Evolutionary conservation across 2,329 filamentous ascomycete species (phyloP).

Genomic region (Fusarium anguioides): DNA sequence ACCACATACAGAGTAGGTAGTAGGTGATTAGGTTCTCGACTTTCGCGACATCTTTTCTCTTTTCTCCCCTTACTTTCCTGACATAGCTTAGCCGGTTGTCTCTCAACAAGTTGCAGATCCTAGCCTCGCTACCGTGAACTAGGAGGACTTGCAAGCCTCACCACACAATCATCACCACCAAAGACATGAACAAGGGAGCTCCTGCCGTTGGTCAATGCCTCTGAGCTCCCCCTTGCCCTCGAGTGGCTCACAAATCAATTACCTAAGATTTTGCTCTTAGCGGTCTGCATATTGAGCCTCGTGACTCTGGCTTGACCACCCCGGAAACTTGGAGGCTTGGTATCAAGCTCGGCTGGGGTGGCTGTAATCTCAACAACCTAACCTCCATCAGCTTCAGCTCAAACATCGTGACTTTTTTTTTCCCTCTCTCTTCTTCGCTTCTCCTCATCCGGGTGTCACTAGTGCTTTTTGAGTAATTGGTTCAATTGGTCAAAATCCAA

Average conservation of each 20-base stretch:
- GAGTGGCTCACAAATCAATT: constrained; percentile 31
- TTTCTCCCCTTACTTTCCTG: constrained; percentile 32
- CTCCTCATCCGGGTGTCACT: constrained; percentile 22
- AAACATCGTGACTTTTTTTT: constrained; percentile 43
- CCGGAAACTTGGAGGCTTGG: constrained; percentile 25
- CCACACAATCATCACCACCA: constrained; percentile 20
- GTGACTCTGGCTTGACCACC: constrained; percentile 28
- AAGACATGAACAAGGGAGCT: constrained; percentile 2
- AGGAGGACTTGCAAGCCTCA: constrained; percentile 33
- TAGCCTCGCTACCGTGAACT: constrained; percentile 22
- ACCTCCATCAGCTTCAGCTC: constrained; percentile 26
- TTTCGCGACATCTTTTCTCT: neutral
- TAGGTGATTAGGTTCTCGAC: neutral
- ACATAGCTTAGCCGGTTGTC: constrained; percentile 26
- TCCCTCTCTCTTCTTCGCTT: constrained; percentile 10
- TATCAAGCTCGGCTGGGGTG: constrained; percentile 25
- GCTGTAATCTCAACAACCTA: constrained; percentile 22
- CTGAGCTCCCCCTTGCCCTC: constrained; percentile 30
- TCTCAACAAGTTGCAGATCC: constrained; percentile 34
- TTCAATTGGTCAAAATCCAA: constrained; percentile 37
- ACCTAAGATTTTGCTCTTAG: constrained; percentile 44
- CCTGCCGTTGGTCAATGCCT: constrained; percentile 35
- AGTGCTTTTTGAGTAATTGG: constrained; percentile 18
- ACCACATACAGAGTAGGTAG: too few relatives aligned
- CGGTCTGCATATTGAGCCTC: constrained; percentile 32